Conservation (phyloP, 176 grass and related monocot species). For the Thalia dealbata region DNA sequence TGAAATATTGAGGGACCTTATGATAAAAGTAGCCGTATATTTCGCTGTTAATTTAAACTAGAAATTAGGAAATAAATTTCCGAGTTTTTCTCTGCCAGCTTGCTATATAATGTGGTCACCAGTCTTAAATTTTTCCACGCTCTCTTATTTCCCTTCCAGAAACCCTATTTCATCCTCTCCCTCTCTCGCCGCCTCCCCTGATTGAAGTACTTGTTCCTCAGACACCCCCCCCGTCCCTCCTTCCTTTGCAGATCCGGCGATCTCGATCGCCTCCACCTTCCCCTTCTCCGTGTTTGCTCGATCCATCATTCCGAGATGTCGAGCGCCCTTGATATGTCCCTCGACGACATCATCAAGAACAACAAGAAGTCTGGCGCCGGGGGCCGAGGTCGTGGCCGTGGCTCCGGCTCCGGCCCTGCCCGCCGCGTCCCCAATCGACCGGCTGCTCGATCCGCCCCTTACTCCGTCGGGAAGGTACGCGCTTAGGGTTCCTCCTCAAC, state of each 20-base stretch:
- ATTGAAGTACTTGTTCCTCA: neutral
- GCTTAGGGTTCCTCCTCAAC: neutral
- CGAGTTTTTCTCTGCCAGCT: neutral
- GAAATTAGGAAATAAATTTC: neutral
- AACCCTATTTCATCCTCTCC: neutral
- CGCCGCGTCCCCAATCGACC: constrained; percentile 56
- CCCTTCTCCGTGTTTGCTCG: constrained; percentile 1
- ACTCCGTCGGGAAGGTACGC: constrained; percentile 75
- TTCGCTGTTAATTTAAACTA: too few species aligned
- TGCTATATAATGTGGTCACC: too few species aligned
- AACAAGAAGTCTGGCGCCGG: constrained; percentile 74
- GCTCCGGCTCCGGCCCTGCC: constrained; percentile 13
- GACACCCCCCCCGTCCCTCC: neutral
- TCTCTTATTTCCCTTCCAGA: too few species aligned
- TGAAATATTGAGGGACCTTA: too few species aligned
- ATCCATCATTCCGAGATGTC: constrained; percentile 34
- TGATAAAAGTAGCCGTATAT: too few species aligned
- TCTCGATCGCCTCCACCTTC: constrained; percentile 6
- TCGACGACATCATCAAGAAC: constrained; percentile 93
- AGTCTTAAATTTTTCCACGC: too few species aligned
- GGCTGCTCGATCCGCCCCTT: constrained; percentile 56
- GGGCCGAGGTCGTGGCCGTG: constrained; percentile 25
- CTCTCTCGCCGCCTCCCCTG: neutral
- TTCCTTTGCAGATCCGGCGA: too few species aligned
- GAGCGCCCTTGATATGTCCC: constrained; percentile 76